Base-by-base conservation (phyloP, 805 yeast species). In the Myxozyma geophila region DNA sequence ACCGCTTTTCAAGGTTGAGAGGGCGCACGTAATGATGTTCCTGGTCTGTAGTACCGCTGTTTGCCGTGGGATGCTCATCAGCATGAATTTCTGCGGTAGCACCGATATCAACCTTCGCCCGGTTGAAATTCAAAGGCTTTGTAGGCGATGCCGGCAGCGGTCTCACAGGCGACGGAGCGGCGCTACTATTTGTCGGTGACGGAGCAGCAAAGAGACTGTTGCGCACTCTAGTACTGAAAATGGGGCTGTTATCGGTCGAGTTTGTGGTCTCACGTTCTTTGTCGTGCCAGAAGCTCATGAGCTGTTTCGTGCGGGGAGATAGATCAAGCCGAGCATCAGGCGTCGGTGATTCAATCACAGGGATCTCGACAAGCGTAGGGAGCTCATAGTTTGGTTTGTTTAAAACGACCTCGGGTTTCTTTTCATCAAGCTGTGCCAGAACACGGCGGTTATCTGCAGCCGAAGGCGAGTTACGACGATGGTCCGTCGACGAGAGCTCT, bases 391-490 rank as follows among this genome's bases (percentile, higher is more conserved):
- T 28, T 21, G 43, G 50, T 33, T 41, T 53, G 19, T 55, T 44
- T n/a, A 47, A 33, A 12, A 41, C 37, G 10, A 51, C 57, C 15
- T 43, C 44, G 21, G 28, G 50, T 6, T 17, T 37, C 12, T 50
- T 37, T 2, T 44, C 43, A 17, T 58, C 39, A 36, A 47, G 54
- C 23, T 47, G 35, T 12, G 48, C 52, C 43, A 61, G 43, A 3
- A 53, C 54, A 7, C 53, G 63, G 3, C 46, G 47, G 37, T 66
- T 67, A 17, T 66, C 69, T 7, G 54, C 54, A 3, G 69, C 53
- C 17, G 69, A 59, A 12, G 69, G 69, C 8, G 69, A 66, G 40
- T 66, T 66, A 2, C 69, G 55, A 7, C 69, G 54, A 15, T 54
- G 39, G 40, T 66, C 69, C 17, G 53, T 54, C 8, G 53, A 17